Evolutionary conservation across 257 asterid species (phyloP).

Genomic region (Przewalskia tangutica): DNA sequence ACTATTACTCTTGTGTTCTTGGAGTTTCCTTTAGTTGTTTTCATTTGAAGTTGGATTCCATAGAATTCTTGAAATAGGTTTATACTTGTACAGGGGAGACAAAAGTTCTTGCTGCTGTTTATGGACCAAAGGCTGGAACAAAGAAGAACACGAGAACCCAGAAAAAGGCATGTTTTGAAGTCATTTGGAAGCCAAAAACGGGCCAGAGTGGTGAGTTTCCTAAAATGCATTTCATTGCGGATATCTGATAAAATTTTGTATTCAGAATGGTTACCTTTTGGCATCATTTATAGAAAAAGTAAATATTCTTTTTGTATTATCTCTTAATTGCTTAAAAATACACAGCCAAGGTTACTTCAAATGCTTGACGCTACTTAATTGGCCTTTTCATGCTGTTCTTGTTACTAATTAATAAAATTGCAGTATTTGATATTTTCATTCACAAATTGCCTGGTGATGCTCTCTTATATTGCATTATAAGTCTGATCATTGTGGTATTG

Average conservation of each 20-base stretch:
- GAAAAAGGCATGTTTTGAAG: constrained; percentile 85
- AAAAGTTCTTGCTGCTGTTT: constrained; percentile 92
- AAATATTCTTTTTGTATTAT: not conserved
- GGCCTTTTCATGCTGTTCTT: not conserved
- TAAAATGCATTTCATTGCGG: not conserved
- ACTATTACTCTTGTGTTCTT: not conserved
- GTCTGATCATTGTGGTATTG: not conserved
- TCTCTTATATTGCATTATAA: not conserved
- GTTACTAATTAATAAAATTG: not conserved
- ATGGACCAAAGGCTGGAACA: constrained; percentile 91
- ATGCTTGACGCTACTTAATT: not conserved
- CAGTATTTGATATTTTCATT: not conserved
- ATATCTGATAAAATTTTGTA: not conserved
- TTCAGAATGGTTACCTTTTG: not conserved
- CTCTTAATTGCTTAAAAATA: not conserved
- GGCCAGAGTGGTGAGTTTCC: constrained; percentile 64
- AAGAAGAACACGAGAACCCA: constrained; percentile 85
- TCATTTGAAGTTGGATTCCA: not conserved
- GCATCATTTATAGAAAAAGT: not conserved
- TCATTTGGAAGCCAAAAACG: constrained; percentile 82
- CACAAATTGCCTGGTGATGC: not conserved
- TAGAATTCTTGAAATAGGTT: not conserved
- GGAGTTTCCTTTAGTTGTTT: not conserved
- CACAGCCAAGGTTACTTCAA: not conserved
- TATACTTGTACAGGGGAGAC: constrained; percentile 50